Evolutionary conservation across 805 yeast genomes (phyloP).

Genomic region (Nakazawaea holstii): DNA sequence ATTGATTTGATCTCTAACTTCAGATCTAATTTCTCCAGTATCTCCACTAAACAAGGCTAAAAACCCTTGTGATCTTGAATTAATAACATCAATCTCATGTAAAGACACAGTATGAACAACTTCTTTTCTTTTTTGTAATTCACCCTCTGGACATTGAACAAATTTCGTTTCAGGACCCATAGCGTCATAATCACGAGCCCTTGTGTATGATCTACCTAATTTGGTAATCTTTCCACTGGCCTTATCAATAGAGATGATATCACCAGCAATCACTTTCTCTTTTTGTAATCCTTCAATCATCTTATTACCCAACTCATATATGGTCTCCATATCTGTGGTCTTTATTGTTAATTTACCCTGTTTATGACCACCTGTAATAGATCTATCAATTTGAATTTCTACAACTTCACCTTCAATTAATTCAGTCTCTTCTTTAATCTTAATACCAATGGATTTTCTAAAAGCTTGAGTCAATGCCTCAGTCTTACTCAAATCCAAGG

Average conservation of each 20-base stretch:
- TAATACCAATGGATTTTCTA: constrained; percentile 91
- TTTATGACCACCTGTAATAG: constrained; percentile 95
- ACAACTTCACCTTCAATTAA: constrained; percentile 98
- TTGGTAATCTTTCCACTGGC: constrained; percentile 92
- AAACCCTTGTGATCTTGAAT: constrained; percentile 96
- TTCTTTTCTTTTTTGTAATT: constrained; percentile 90
- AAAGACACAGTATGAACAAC: constrained; percentile 97
- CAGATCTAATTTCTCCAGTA: constrained; percentile 95
- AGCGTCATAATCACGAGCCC: constrained; percentile 97
- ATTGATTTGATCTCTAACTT: constrained; percentile 94
- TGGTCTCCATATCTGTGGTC: constrained; percentile 98
- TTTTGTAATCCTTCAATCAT: constrained; percentile 92
- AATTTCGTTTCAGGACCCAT: constrained; percentile 98
- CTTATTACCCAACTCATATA: constrained; percentile 89
- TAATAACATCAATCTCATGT: constrained; percentile 96
- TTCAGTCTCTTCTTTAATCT: constrained; percentile 95
- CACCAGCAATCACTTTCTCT: constrained; percentile 96
- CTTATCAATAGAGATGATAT: constrained; percentile 91
- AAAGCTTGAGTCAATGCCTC: constrained; percentile 96
- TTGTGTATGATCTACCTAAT: constrained; percentile 91
- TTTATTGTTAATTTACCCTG: constrained; percentile 97
- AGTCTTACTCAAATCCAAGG: constrained; percentile 89
- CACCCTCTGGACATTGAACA: constrained; percentile 98
- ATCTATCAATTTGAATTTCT: constrained; percentile 90
- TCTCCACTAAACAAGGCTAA: constrained; percentile 93